phyloP scores from a whole-genome alignment of 1,139 yeast species.

The Blastobotrys elegans region DNA sequence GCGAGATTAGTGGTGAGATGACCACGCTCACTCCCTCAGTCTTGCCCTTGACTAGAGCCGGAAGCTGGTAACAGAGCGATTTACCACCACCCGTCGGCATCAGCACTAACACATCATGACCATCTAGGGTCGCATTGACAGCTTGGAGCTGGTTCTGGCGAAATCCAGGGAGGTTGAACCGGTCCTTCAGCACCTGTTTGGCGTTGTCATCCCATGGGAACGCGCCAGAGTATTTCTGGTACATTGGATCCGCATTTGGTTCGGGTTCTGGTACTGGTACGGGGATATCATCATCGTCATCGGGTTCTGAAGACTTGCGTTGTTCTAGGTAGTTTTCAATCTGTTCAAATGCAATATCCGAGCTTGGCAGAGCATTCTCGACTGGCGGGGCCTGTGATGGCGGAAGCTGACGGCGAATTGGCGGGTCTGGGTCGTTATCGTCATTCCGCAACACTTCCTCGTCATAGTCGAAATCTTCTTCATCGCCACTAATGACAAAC shows the following conservation, averaged over 20 bases:
- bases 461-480: neutral
- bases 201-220: slow-evolving; percentile 68
- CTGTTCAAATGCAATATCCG: slow-evolving; percentile 2
- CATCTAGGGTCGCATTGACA: slow-evolving; percentile 70
- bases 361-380: neutral
- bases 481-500: neutral
- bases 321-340: slow-evolving; percentile 6
- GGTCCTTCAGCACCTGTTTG: slow-evolving; percentile 47
- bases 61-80: slow-evolving; percentile 91
- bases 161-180: slow-evolving; percentile 63
- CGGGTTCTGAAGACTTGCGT: neutral
- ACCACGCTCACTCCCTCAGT: slow-evolving; percentile 87
- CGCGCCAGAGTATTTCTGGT: slow-evolving; percentile 1
- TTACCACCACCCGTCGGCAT: slow-evolving; percentile 99
- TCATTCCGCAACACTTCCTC: too few relatives aligned
- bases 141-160: slow-evolving; percentile 87
- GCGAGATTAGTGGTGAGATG: slow-evolving; percentile 87
- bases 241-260: slow-evolving; percentile 4
- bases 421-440: neutral
- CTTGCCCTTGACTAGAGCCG: slow-evolving; percentile 67
- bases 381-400: neutral
- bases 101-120: slow-evolving; percentile 85
- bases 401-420: neutral
- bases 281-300: too few relatives aligned
- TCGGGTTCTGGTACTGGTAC: too few relatives aligned